Conservation (phyloP, 164 flowering plant genomes). For the Paratinospora sagittata region DNA sequence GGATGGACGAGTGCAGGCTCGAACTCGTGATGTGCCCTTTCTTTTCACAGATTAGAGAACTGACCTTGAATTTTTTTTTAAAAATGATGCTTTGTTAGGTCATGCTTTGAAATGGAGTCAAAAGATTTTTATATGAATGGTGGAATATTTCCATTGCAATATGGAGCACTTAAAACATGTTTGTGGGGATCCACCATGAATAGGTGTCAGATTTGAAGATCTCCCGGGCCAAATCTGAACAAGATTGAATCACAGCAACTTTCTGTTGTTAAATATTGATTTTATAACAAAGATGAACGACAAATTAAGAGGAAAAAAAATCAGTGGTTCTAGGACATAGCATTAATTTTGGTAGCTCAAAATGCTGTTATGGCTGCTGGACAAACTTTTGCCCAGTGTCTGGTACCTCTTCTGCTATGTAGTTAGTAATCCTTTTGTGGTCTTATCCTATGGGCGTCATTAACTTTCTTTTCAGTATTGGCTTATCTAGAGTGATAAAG, state of each 20-base stretch:
- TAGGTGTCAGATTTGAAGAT: not conserved
- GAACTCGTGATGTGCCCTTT: no score
- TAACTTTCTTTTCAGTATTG: not conserved
- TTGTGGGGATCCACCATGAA: not conserved
- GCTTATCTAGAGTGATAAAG: not conserved
- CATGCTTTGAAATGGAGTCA: not conserved
- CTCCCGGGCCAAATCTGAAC: not conserved
- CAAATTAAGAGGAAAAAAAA: not conserved
- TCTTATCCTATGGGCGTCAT: not conserved
- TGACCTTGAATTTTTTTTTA: not conserved
- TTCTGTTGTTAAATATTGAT: not conserved
- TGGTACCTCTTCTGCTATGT: not conserved
- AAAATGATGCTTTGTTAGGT: conserved; percentile 1
- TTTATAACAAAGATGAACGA: not conserved
- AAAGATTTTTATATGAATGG: no score
- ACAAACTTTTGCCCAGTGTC: no score
- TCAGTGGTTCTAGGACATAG: not conserved
- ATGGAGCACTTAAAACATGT: not conserved
- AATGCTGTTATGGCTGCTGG: not conserved
- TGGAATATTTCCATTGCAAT: not conserved
- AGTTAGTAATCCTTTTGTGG: not conserved
- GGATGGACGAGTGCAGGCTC: no score
- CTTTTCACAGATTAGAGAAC: not conserved
- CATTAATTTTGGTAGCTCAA: not conserved
- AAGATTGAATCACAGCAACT: not conserved